Evolutionary conservation across 768 basidiomycete genomes (phyloP).

Genomic region (Termitomyces heimii): DNA sequence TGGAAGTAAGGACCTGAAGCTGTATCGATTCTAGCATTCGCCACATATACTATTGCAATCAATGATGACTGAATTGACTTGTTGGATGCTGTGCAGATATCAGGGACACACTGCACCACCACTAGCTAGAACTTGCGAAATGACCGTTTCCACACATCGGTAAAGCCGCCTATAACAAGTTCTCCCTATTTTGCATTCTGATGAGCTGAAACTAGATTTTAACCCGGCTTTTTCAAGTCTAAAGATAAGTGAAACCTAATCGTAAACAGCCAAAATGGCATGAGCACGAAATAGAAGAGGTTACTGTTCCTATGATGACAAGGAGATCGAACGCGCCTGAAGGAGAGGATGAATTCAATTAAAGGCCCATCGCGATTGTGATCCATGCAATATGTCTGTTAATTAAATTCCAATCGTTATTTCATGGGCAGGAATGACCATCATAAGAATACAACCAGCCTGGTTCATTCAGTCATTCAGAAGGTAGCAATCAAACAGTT

Average conservation of each 20-base stretch:
- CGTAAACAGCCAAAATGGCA: not conserved
- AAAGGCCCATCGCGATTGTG: not conserved
- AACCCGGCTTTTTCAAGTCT: not conserved
- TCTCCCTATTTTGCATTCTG: not conserved
- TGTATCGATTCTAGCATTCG: not conserved
- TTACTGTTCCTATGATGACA: not conserved
- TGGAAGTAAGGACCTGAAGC: no score
- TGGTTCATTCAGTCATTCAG: not conserved
- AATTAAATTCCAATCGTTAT: not conserved
- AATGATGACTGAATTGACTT: not conserved
- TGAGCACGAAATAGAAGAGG: not conserved
- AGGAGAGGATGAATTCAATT: not conserved
- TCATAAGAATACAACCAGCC: constrained; percentile 3
- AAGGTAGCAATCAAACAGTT: not conserved
- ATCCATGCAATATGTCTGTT: no score
- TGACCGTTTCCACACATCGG: not conserved
- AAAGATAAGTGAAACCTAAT: not conserved
- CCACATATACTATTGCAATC: not conserved
- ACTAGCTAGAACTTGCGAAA: not conserved
- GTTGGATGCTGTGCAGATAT: not conserved
- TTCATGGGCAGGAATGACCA: not conserved
- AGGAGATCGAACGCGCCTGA: not conserved
- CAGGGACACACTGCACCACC: not conserved
- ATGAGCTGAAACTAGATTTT: not conserved
- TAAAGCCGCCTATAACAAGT: not conserved